These are phyloP conservation scores for Seminavis robusta DNA, from an alignment of 108 stramenopile genomes.

Conservation along the genomic window DNA sequence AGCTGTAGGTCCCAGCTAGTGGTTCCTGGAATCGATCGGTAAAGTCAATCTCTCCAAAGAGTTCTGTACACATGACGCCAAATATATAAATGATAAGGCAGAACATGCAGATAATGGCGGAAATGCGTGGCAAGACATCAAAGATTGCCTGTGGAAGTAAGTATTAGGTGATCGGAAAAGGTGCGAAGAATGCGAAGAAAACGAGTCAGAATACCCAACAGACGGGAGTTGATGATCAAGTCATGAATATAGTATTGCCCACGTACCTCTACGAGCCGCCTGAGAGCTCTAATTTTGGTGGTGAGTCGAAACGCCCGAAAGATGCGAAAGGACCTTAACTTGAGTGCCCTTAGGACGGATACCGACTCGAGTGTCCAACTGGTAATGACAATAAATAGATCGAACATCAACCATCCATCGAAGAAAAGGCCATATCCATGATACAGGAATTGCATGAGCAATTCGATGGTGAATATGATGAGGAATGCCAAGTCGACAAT, in stretches of 20 bases:
- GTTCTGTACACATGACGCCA: conserved; percentile 35
- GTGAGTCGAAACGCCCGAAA: conserved; percentile 38
- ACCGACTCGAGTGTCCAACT: conserved; percentile 25
- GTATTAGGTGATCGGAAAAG: no score
- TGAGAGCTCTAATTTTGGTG: conserved; percentile 18
- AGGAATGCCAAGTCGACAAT: conserved; percentile 26
- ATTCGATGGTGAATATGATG: conserved; percentile 43
- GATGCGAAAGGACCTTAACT: no score
- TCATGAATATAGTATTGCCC: no score
- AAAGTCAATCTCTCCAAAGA: conserved; percentile 32
- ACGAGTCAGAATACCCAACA: no score
- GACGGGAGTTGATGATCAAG: no score
- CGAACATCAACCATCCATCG: conserved; percentile 44
- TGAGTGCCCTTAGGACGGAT: conserved; percentile 45
- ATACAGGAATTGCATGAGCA: conserved; percentile 29
- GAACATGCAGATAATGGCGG: conserved; percentile 24
- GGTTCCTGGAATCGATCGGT: no score
- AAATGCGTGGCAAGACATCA: conserved; percentile 23
- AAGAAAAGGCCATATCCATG: conserved; percentile 12
- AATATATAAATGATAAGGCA: conserved; percentile 36
- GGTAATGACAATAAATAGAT: conserved; percentile 27
- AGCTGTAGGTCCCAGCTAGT: conserved; percentile 24
- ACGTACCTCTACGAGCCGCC: conserved; percentile 38
- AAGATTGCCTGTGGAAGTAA: conserved; percentile 27
- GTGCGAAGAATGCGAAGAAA: no score